phyloP scores from a whole-genome alignment of 1,284 basidiomycete genomes.

The Boletus nobilissimus region DNA sequence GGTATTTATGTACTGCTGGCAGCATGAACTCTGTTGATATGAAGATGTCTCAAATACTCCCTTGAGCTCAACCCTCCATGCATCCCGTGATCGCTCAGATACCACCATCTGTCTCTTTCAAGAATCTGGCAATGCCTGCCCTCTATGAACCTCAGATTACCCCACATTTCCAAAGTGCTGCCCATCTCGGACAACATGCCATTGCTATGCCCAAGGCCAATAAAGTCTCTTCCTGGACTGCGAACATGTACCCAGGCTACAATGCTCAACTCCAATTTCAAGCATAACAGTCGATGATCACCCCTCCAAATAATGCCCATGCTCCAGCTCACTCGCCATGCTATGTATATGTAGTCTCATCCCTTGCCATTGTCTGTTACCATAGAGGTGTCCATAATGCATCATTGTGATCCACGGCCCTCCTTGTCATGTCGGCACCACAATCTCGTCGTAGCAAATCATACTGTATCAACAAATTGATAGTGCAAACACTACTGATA shows the following conservation, averaged over 20 bases:
- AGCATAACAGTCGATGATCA: constrained; percentile 45
- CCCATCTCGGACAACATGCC: constrained; percentile 38
- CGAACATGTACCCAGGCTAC: constrained; percentile 48
- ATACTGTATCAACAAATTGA: too few relatives aligned
- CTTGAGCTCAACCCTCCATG: constrained; percentile 32
- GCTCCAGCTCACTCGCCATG: constrained; percentile 34
- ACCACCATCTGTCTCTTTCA: constrained; percentile 44
- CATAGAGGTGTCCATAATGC: too few relatives aligned
- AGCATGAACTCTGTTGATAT: constrained; percentile 38
- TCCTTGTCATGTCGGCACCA: too few relatives aligned
- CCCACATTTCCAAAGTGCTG: constrained; percentile 30
- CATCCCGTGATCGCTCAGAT: constrained; percentile 48
- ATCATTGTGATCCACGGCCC: too few relatives aligned
- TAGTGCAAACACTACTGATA: too few relatives aligned
- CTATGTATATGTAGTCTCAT: too few relatives aligned
- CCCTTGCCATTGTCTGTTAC: too few relatives aligned
- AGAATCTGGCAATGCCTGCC: constrained; percentile 48
- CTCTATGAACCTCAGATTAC: constrained; percentile 45
- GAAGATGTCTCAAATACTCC: constrained; percentile 40
- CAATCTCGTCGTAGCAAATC: too few relatives aligned
- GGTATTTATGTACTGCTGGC: constrained; percentile 36
- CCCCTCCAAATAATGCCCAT: constrained; percentile 49
- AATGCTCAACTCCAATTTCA: constrained; percentile 43
- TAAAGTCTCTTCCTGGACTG: constrained; percentile 46
- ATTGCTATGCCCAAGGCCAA: constrained; percentile 38